Evolutionary conservation across 169 alveolate species (phyloP).

Genomic region (Plasmodium billcollinsi): DNA sequence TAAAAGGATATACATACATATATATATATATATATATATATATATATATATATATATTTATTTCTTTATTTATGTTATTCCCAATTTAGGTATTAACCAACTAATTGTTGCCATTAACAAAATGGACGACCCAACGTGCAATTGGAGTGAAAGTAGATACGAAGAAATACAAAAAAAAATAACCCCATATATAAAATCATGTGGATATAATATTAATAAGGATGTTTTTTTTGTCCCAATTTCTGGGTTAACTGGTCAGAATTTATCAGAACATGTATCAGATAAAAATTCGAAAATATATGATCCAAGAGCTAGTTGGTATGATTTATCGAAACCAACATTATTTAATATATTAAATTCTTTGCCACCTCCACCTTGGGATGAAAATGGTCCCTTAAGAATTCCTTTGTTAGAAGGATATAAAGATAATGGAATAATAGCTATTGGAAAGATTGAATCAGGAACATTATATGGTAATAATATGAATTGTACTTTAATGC

Average conservation of each 20-base stretch:
- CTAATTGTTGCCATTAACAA: conserved; percentile 98
- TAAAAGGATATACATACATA: background rate
- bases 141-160: conserved; percentile 95
- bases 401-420: conserved; percentile 94
- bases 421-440: conserved; percentile 93
- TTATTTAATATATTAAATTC: conserved; percentile 89
- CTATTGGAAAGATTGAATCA: conserved; percentile 94
- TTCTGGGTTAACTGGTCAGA: conserved; percentile 97
- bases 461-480: conserved; percentile 86
- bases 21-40: background rate
- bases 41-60: background rate
- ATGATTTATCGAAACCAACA: conserved; percentile 87
- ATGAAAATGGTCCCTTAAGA: conserved; percentile 89
- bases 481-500: conserved; percentile 91
- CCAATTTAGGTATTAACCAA: conserved; percentile 93
- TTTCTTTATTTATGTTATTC: background rate
- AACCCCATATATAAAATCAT: conserved; percentile 92
- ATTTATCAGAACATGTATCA: conserved; percentile 90
- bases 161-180: conserved; percentile 89
- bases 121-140: conserved; percentile 98
- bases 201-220: conserved; percentile 92
- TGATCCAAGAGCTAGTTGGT: conserved; percentile 84
- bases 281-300: conserved; percentile 77
- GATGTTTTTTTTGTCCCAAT: conserved; percentile 96
- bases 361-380: conserved; percentile 84